Conservation (phyloP, 129 eudicot genomes). For the Heracleum sosnowskyi region DNA sequence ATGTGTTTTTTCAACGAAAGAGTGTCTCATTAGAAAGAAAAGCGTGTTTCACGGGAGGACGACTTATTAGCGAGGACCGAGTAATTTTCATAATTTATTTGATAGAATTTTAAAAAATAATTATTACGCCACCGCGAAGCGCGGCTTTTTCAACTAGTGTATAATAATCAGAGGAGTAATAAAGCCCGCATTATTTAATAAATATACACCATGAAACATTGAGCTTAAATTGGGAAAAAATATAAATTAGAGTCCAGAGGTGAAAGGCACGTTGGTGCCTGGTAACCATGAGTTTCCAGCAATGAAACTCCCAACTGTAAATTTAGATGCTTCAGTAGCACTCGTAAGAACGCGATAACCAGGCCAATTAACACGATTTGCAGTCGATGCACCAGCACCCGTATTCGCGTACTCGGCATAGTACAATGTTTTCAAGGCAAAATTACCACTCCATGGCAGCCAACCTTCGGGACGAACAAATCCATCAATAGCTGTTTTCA, state of each 20-base stretch:
- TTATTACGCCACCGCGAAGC: too few species aligned
- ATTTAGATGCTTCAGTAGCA: neutral
- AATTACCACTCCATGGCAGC: neutral
- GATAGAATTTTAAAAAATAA: too few species aligned
- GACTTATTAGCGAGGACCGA: too few species aligned
- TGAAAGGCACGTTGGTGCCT: slow-evolving; percentile 1
- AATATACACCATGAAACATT: too few species aligned
- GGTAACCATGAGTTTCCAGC: slow-evolving; percentile 1
- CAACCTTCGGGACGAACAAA: neutral
- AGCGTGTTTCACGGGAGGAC: too few species aligned
- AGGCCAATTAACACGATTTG: neutral
- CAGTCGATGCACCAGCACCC: neutral
- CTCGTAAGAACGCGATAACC: neutral
- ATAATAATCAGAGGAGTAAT: too few species aligned
- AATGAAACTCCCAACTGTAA: slow-evolving; percentile 1
- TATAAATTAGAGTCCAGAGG: neutral
- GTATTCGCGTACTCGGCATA: neutral
- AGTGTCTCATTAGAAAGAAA: too few species aligned
- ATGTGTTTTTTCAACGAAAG: too few species aligned
- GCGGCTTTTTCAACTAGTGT: too few species aligned
- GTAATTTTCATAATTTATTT: too few species aligned
- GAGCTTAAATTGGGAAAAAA: too few species aligned
- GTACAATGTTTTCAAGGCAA: neutral
- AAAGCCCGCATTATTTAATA: too few species aligned
- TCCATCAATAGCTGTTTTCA: neutral